Evolutionary conservation across 345 rosid genomes (phyloP), one percentile per base, ranked within the genome.

Genomic region (Boechera divaricarpa): DNA sequence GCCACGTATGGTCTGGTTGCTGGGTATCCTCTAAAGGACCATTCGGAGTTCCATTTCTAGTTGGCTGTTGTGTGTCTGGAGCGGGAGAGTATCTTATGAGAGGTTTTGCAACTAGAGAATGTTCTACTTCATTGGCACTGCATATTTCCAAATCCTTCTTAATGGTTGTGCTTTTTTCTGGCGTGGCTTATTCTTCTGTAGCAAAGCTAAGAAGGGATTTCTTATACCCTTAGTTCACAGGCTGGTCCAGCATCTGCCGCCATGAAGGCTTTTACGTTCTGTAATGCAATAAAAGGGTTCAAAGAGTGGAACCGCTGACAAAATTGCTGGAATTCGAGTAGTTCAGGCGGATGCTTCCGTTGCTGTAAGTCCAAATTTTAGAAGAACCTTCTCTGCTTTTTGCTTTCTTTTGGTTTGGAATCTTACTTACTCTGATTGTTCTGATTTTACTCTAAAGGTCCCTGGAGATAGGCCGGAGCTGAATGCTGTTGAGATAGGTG

Each of bases 161-260:
- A 39, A 24, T 59, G 45, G 31, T 66, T 39, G 10, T 73, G 48
- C 26, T 44, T 13, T 56, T 57, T 3, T 47, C 2, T 2, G 13
- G 24, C 61, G 53, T 35, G 41, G 28, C 49, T 26, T 62, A 45
- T 69, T 16, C 10, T 70, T 63, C 5, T 54, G 33, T 44, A 47
- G 1, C 65, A 42, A 56, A 62, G 58, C 75, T 77, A 61, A 69
- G 7, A 62, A 48, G 45, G 13, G 49, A 26, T 61, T 68, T 29
- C 7, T 35, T 48, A 16, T 44, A 59, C 12, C 61, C 33, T 62
- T 79, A 95, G 99, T 77, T 88, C 98, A 60, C 91, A 89, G 76
- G 92, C 87, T 60, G 99, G 98, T 67, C 98, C 94, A 77, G 98
- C 99, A 70, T 88, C 90, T 77, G 91, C 98, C 16, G 87, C 96